Evolutionary conservation across 2,329 filamentous ascomycete species (phyloP).

Genomic region (Trichoderma simmonsii): DNA sequence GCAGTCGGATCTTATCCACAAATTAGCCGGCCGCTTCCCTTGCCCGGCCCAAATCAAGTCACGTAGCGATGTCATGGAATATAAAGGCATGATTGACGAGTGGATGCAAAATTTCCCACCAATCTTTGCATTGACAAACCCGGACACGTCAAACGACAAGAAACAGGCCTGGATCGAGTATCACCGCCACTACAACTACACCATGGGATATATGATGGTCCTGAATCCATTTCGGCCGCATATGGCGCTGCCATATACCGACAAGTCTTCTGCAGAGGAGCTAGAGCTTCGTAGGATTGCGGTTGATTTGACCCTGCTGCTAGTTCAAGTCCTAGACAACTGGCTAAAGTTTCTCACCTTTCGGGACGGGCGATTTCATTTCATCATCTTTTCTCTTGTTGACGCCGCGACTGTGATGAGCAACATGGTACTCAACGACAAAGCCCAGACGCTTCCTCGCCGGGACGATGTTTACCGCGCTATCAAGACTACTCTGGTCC

Average conservation of each 20-base stretch:
- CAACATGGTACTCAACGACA: constrained; percentile 49
- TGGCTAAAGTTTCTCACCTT: constrained; percentile 44
- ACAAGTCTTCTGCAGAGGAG: constrained; percentile 31
- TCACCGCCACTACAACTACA: constrained; percentile 47
- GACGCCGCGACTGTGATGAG: constrained; percentile 49
- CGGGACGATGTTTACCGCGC: constrained; percentile 38
- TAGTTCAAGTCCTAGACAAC: constrained; percentile 38
- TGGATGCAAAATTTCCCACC: constrained; percentile 43
- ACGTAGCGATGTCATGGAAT: constrained; percentile 28
- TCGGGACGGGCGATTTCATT: constrained; percentile 47
- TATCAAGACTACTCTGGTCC: constrained; percentile 34
- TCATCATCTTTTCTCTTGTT: constrained; percentile 51
- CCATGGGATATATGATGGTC: constrained; percentile 44
- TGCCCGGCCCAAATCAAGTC: constrained; percentile 28
- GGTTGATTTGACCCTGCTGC: constrained; percentile 40
- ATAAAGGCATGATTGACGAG: constrained; percentile 33
- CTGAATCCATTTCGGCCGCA: constrained; percentile 46
- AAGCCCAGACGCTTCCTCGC: constrained; percentile 35
- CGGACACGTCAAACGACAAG: constrained; percentile 41
- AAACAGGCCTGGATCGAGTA: constrained; percentile 40
- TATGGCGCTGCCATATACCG: constrained; percentile 35
- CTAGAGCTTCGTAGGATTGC: constrained; percentile 38
- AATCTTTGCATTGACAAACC: constrained; percentile 37
- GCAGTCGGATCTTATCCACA: constrained; percentile 28
- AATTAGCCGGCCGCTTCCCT: constrained; percentile 26